phyloP scores from a whole-genome alignment of 352 stramenopile genomes.

The Pythium aphanidermatum region DNA sequence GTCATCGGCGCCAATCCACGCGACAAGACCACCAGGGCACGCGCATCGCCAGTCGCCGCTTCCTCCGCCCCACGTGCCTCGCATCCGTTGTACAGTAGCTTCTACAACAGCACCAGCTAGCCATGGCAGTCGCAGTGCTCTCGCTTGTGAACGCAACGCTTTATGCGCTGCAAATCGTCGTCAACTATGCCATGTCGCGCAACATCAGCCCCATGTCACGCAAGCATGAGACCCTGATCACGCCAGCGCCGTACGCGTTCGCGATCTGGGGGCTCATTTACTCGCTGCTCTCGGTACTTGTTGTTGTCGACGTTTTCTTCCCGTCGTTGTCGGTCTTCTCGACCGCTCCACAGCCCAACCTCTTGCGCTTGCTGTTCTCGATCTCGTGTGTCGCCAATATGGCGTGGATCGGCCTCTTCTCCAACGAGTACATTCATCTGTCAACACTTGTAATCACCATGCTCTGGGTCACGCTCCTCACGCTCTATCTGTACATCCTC shows the following conservation, averaged over 20 bases:
- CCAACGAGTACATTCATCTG: constrained; percentile 53
- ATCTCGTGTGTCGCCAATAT: constrained; percentile 63
- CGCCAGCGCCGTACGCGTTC: constrained; percentile 66
- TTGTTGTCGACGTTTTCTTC: constrained; percentile 24
- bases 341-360: constrained; percentile 30
- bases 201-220: constrained; percentile 30
- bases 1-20: no score
- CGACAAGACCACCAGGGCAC: no score
- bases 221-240: constrained; percentile 72
- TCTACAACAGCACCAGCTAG: neutral
- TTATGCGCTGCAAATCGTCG: constrained; percentile 54
- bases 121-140: constrained; percentile 26
- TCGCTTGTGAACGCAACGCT: constrained; percentile 55
- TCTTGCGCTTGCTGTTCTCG: constrained; percentile 54
- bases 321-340: constrained; percentile 52
- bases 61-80: no score
- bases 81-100: no score
- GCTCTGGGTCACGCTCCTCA: constrained; percentile 59
- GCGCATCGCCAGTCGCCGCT: no score
- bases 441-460: constrained; percentile 45
- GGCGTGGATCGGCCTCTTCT: constrained; percentile 68
- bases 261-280: constrained; percentile 83
- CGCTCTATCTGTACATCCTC: constrained; percentile 54
- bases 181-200: constrained; percentile 44
- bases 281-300: constrained; percentile 39